These are phyloP conservation scores for Fagus sylvatica DNA, from an alignment of 306 rosid species.

Conservation along the genomic window DNA sequence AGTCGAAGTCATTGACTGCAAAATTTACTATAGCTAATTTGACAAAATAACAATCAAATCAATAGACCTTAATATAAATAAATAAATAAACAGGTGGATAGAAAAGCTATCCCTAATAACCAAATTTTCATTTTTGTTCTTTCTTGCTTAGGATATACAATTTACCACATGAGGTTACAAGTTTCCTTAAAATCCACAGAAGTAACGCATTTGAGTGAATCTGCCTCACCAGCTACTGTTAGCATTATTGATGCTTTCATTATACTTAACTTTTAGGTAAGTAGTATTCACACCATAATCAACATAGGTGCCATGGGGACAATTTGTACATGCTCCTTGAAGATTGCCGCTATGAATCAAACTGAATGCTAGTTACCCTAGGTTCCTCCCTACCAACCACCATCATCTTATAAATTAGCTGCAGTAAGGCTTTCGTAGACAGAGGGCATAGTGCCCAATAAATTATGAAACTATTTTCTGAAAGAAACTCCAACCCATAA, in stretches of 20 bases:
- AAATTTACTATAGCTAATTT: constrained; percentile 15
- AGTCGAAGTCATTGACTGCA: constrained; percentile 7
- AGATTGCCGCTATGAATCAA: neutral
- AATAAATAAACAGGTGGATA: neutral
- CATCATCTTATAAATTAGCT: too few relatives aligned
- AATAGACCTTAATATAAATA: neutral
- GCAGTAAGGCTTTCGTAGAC: too few relatives aligned
- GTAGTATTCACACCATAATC: neutral
- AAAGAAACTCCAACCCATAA: neutral
- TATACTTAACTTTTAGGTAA: neutral
- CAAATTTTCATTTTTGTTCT: neutral
- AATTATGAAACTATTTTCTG: neutral
- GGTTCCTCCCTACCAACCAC: neutral
- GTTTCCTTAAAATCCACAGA: neutral
- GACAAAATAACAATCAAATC: neutral
- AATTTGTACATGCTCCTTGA: neutral
- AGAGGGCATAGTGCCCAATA: too few relatives aligned
- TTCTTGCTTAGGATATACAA: neutral
- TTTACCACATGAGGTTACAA: neutral
- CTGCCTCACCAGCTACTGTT: neutral
- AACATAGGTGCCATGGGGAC: neutral
- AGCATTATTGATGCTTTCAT: neutral
- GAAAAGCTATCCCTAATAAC: neutral
- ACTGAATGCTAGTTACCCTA: neutral
- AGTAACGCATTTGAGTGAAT: too few relatives aligned